A percentile compares a stretch with the other conserved stretches of the same genome.
phyloP scores from a whole-genome alignment of 352 stramenopile species.

The Achlya hypogyna region DNA sequence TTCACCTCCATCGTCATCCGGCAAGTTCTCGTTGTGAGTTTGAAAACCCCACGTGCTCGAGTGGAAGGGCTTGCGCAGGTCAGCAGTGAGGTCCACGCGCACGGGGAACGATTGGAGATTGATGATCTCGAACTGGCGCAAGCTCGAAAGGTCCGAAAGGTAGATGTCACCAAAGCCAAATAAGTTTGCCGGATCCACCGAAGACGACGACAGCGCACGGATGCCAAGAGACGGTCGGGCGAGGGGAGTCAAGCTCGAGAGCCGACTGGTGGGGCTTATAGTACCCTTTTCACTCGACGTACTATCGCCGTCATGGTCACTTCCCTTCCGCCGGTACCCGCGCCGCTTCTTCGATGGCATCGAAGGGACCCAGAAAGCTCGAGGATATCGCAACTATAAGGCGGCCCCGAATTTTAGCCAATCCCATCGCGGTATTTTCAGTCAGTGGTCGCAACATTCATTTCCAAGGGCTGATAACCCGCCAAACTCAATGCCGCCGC shows the following conservation, averaged over 20 bases:
- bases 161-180: slow-evolving; percentile 76
- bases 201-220: slow-evolving; percentile 5
- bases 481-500: too few relatives aligned
- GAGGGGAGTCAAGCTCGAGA: background rate
- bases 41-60: slow-evolving; percentile 69
- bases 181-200: slow-evolving; percentile 11
- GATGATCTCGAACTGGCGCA: slow-evolving; percentile 70
- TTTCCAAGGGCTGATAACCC: too few relatives aligned
- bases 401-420: slow-evolving; percentile 9
- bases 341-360: slow-evolving; percentile 5
- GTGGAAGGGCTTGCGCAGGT: slow-evolving; percentile 79
- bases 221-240: slow-evolving; percentile 11
- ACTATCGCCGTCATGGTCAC: background rate
- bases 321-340: background rate
- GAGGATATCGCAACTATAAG: too few relatives aligned
- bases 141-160: slow-evolving; percentile 77
- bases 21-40: slow-evolving; percentile 77
- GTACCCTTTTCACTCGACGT: background rate
- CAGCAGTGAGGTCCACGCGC: slow-evolving; percentile 51
- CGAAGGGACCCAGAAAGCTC: slow-evolving; percentile 1
- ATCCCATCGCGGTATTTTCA: background rate
- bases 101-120: slow-evolving; percentile 48
- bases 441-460: background rate
- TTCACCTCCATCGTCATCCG: slow-evolving; percentile 21
- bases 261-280: background rate